Base-by-base conservation (phyloP, 768 basidiomycete species). In the Leccinum broughii region DNA sequence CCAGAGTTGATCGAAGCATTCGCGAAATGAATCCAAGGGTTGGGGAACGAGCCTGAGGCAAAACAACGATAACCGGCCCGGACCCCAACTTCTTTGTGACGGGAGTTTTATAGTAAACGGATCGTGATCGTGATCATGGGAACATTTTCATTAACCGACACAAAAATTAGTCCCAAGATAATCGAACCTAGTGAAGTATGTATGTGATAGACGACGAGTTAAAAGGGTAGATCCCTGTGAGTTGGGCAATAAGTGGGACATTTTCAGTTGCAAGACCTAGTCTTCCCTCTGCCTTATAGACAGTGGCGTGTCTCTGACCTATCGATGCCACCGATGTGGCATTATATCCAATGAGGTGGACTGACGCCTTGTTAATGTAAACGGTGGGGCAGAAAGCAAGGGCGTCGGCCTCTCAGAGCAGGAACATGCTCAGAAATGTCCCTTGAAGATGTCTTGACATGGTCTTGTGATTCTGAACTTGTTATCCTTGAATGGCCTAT, bases 231-330 rank as follows among this genome's bases (percentile, higher is more conserved):
- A 77, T 77, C 15, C 77, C 73, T 2, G 73, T 77, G 17, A 72
- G 76, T 55, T 76, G 34, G 75, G 73, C 17, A 60, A 54, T 22
- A 76, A 72, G 52, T 46, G 52, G 72, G 48, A 75, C 56, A 74
- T 76, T 39, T 59, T 76, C 35, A 58, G 39, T 44, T 74, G 71
- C 10, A 66, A 69, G 39, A 56, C 71, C 34, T 55, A 44, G 54
- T 6, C 17, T 54, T 30, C 34, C 24, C 20, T 57, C 9, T 37
- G 26, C 46, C 35, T 11, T n/a, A 15, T 51, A 24, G 24, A n/a
- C 44, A 48, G 15, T 30, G 8, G 15, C n/a, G 41, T 20, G 6
- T 44, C 39, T 44, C 4, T 44, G 41, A 20, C 4, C 17, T 6
- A 46, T 7, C 10, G 20, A 46, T 46, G 20, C 44, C 20, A 46